Evolutionary conservation across 352 stramenopile genomes (phyloP).

Genomic region (Blastocystis sp.): DNA sequence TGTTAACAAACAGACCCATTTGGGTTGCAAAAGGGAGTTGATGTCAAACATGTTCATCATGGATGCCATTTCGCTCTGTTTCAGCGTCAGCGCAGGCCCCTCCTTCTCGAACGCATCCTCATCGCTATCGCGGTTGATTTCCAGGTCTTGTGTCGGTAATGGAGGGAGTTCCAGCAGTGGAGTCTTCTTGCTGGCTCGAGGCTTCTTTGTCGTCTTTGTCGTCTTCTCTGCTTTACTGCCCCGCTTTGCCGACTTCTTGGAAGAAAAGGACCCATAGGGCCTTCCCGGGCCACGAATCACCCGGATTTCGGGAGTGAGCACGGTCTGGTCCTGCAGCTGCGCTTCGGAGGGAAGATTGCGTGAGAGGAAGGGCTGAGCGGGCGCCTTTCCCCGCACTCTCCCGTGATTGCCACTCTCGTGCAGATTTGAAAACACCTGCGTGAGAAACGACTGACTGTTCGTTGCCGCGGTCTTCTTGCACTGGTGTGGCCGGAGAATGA

Average conservation of each 20-base stretch:
- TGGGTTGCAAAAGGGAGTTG: not conserved
- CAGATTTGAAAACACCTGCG: constrained; percentile 11
- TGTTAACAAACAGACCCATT: constrained; percentile 47
- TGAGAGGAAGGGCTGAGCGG: not conserved
- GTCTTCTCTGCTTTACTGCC: not conserved
- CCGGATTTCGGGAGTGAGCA: constrained; percentile 1
- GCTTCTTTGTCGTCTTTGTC: constrained; percentile 13
- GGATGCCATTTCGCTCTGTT: not conserved
- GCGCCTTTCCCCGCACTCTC: not conserved
- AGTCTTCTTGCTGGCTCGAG: not conserved
- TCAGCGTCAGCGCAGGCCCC: not conserved
- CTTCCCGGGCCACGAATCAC: constrained; percentile 40
- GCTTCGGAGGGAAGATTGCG: constrained; percentile 24
- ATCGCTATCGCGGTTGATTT: not conserved
- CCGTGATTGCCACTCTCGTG: constrained; percentile 9
- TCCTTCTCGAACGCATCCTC: not conserved
- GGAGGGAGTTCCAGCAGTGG: not conserved
- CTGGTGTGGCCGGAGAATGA: constrained; percentile 42
- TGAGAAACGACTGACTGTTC: not conserved
- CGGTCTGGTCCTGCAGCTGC: not conserved
- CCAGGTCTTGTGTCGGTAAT: not conserved
- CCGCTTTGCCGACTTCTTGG: constrained; percentile 19
- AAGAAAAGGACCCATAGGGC: constrained; percentile 33
- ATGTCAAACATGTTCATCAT: constrained; percentile 56
- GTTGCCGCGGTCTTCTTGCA: not conserved